Evolutionary conservation across 2,329 filamentous ascomycete species (phyloP).

Genomic region (Graphilbum ipis-grandicollis): DNA sequence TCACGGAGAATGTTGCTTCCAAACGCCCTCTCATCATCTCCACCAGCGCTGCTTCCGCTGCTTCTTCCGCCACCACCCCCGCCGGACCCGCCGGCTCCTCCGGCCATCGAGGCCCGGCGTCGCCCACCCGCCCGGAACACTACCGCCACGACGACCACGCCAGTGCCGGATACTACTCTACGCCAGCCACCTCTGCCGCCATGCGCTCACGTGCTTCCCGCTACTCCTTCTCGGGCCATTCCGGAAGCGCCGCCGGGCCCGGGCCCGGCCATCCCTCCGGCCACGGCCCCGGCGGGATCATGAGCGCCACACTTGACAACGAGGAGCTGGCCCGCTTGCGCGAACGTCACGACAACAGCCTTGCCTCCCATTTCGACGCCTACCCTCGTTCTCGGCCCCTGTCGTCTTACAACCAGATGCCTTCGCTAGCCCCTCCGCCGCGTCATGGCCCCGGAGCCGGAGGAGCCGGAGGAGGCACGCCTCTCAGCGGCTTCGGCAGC

Average conservation of each 20-base stretch:
- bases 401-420: slow-evolving; percentile 24
- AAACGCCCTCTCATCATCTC: slow-evolving; percentile 41
- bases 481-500: not conserved
- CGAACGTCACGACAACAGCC: slow-evolving; percentile 28
- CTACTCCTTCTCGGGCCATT: slow-evolving; percentile 16
- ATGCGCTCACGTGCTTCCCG: slow-evolving; percentile 27
- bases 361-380: slow-evolving; percentile 23
- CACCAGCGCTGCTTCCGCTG: slow-evolving; percentile 24
- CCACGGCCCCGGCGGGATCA: slow-evolving; percentile 9
- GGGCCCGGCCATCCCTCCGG: slow-evolving; percentile 10
- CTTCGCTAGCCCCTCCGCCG: slow-evolving; percentile 15
- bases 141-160: slow-evolving; percentile 25
- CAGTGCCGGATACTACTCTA: slow-evolving; percentile 33
- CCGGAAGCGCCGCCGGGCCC: slow-evolving; percentile 8
- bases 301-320: slow-evolving; percentile 32
- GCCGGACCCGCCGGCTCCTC: not conserved
- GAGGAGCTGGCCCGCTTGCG: slow-evolving; percentile 33
- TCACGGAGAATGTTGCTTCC: slow-evolving; percentile 29
- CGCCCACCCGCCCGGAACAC: slow-evolving; percentile 23
- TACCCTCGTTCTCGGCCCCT: slow-evolving; percentile 21
- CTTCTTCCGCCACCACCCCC: no score
- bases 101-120: slow-evolving; percentile 1
- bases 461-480: no score
- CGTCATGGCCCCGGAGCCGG: no score
- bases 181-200: slow-evolving; percentile 37